phyloP scores from a whole-genome alignment of 768 basidiomycete genomes.

The Leccinellum albellum region DNA sequence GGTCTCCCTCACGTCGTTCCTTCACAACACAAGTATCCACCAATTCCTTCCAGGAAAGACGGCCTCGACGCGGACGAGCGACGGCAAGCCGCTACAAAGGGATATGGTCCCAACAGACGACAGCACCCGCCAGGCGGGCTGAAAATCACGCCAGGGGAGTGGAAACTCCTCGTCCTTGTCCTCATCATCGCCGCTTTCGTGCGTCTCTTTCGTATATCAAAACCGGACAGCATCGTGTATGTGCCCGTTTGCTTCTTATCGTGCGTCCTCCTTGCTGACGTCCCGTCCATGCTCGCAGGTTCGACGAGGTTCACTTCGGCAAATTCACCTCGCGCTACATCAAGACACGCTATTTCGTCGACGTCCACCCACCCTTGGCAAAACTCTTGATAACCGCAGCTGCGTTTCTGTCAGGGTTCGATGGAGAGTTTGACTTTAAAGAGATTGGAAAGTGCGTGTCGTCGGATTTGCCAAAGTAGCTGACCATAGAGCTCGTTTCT shows the following conservation, averaged over 20 bases:
- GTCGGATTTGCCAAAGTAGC: neutral
- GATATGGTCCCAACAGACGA: conserved; percentile 50
- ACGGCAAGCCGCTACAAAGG: conserved; percentile 65
- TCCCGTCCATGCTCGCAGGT: conserved; percentile 44
- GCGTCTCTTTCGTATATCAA: conserved; percentile 80
- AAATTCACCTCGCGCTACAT: conserved; percentile 95
- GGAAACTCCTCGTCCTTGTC: conserved; percentile 66
- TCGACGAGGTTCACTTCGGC: conserved; percentile 98
- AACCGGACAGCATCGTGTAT: conserved; percentile 90
- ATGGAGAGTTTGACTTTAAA: conserved; percentile 95
- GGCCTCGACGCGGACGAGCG: conserved; percentile 73
- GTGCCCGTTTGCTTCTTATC: conserved; percentile 27
- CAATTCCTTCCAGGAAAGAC: conserved; percentile 47
- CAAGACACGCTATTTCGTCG: conserved; percentile 86
- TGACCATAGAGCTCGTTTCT: conserved; percentile 1
- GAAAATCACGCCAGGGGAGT: conserved; percentile 66
- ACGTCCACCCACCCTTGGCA: conserved; percentile 96
- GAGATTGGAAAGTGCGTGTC: conserved; percentile 88
- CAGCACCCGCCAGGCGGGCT: conserved; percentile 56
- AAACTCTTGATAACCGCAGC: conserved; percentile 93
- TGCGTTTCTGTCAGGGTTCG: conserved; percentile 80
- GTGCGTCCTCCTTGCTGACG: neutral
- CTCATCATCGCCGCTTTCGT: conserved; percentile 72
- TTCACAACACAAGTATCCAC: conserved; percentile 55
- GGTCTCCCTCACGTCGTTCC: conserved; percentile 36